Base-by-base conservation (phyloP, 306 rosid genomes). In the Ceratonia siliqua region DNA sequence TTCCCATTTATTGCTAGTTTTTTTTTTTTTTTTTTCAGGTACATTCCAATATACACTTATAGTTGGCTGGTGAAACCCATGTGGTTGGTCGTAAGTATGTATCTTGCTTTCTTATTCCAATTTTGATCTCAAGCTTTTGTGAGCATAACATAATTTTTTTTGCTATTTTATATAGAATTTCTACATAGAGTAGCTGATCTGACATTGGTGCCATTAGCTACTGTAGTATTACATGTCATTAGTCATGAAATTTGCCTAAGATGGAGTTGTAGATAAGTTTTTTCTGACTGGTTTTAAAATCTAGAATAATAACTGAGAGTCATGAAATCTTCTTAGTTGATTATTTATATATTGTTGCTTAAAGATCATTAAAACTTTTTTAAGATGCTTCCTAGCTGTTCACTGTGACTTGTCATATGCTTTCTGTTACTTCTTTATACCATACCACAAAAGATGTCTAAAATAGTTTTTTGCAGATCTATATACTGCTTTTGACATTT, bases 11-110 rank as follows among this genome's bases (percentile, higher is more conserved):
- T 8, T 54, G 64, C 58, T 70, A 32, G 72, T 17, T 73, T 54
- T 54, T 66, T 65, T 49, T 68, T 42, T 42, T 56, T 64, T 48
- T 20, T 21, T 22, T 86, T 77, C 90, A 93, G 98, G 74, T 93
- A 93, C 80, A 90, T 93, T 64, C 98, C 98, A 57, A 90, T 97
- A 87, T 93, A 93, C 82, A 93, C 98, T 42, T 93, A 87, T 83
- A 93, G 98, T 79, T 93, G 98, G 98, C 86, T 93, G 81, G 98
- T 93, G 81, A 83, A 87, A 82, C 98, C 98, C 21, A 93, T 93
- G 98, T 93, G 98, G 98, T 64, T 78, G 84, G 75, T 93, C 67
- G 83, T 93, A 89, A 93, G 98, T 93, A 89, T 21, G 95, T 68
- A 53, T 39, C 68, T 55, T 81, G 69, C 57, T 67, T 17, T 53